These are phyloP conservation scores for Leonotis leonurus DNA, from an alignment of 257 asterid species.

Conservation along the genomic window DNA sequence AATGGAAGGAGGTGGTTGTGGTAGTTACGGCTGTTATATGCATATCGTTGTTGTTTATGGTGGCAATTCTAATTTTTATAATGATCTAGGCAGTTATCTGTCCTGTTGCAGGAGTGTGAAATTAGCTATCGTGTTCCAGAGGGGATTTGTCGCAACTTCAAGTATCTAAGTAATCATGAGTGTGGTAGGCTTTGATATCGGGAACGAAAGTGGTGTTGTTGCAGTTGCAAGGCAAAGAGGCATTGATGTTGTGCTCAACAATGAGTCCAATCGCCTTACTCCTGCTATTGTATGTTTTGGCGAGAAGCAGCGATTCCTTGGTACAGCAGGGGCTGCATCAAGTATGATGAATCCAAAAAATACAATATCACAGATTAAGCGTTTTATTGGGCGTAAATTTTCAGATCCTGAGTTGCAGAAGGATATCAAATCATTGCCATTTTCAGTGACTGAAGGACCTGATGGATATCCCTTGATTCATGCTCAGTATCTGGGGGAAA, in stretches of 20 bases:
- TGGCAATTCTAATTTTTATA: background rate
- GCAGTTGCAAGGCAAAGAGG: slow-evolving; percentile 96
- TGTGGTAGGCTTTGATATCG: slow-evolving; percentile 91
- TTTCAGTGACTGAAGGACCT: slow-evolving; percentile 67
- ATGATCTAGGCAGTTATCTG: background rate
- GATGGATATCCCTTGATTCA: slow-evolving; percentile 81
- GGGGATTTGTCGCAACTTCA: background rate
- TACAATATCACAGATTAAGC: slow-evolving; percentile 77
- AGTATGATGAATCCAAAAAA: slow-evolving; percentile 92
- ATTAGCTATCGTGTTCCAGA: too few relatives aligned
- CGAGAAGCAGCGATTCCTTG: slow-evolving; percentile 88
- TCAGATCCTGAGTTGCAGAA: slow-evolving; percentile 85
- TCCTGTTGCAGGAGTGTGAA: background rate
- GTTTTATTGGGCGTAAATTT: slow-evolving; percentile 69
- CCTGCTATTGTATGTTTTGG: slow-evolving; percentile 89
- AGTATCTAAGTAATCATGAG: slow-evolving; percentile 53
- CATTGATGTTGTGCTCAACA: slow-evolving; percentile 85
- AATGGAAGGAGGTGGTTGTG: background rate
- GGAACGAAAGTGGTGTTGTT: slow-evolving; percentile 83
- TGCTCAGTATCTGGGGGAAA: slow-evolving; percentile 71
- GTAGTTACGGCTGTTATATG: background rate
- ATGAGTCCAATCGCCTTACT: slow-evolving; percentile 89
- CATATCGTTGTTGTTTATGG: background rate
- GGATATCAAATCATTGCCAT: slow-evolving; percentile 79
- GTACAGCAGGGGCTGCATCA: slow-evolving; percentile 92